A percentile compares a stretch with the other conserved stretches of the same genome.
These are phyloP conservation scores for Pochonia chlamydosporia DNA, from an alignment of 2,329 filamentous ascomycete species.

Conservation along the genomic window DNA sequence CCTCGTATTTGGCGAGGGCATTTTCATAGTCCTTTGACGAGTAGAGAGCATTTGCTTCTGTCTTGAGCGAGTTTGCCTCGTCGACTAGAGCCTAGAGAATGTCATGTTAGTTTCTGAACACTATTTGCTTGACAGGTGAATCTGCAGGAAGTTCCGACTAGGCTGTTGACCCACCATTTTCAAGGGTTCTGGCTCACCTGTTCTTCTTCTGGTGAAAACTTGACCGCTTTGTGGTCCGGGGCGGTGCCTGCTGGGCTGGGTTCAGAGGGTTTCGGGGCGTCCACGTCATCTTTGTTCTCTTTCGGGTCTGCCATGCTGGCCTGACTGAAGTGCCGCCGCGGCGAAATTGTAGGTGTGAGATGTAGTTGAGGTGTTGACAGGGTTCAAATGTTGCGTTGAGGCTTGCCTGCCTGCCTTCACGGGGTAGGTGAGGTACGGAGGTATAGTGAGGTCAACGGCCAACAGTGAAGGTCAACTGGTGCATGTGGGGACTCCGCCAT, in stretches of 20 bases:
- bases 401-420: too few species aligned
- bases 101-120: neutral
- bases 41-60: slow-evolving; percentile 76
- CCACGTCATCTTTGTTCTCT: neutral
- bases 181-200: slow-evolving; percentile 28
- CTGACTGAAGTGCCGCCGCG: too few species aligned
- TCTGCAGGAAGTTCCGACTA: too few species aligned
- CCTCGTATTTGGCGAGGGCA: slow-evolving; percentile 77
- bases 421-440: too few species aligned
- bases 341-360: too few species aligned
- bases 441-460: too few species aligned
- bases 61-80: slow-evolving; percentile 69
- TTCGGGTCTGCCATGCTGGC: neutral
- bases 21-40: slow-evolving; percentile 63
- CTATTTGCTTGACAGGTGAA: too few species aligned
- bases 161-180: too few species aligned
- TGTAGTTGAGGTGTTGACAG: too few species aligned
- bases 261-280: neutral
- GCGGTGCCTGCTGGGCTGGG: neutral
- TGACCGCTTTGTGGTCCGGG: slow-evolving; percentile 19
- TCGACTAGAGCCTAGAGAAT: slow-evolving; percentile 53
- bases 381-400: too few species aligned
- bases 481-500: too few species aligned
- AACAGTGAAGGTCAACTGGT: too few species aligned
- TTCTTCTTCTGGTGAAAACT: slow-evolving; percentile 52